Evolutionary conservation across 129 eudicot genomes (phyloP).

Genomic region (Dittrichia graveolens): DNA sequence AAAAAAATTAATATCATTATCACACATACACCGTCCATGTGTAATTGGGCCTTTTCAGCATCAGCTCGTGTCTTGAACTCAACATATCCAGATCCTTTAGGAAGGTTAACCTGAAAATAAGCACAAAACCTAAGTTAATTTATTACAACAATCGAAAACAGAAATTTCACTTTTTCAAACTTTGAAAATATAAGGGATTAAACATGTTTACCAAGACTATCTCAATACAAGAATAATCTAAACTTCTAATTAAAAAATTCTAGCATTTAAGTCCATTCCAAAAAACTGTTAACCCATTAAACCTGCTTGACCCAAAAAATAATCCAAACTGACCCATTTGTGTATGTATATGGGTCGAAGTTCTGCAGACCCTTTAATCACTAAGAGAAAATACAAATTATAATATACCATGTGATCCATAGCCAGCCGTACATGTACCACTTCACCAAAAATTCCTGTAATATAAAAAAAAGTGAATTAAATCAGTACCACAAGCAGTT

Average conservation of each 20-base stretch:
- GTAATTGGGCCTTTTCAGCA: conserved; percentile 79
- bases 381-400: background rate
- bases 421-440: conserved; percentile 69
- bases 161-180: too few relatives aligned
- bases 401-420: conserved; percentile 70
- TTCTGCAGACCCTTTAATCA: background rate
- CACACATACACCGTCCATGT: conserved; percentile 82
- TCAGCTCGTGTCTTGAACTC: conserved; percentile 77
- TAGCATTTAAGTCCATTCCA: too few relatives aligned
- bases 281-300: too few relatives aligned
- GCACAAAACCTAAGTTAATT: background rate
- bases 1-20: background rate
- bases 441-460: conserved; percentile 80
- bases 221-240: too few relatives aligned
- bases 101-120: conserved; percentile 68
- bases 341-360: background rate
- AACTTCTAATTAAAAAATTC: too few relatives aligned
- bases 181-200: too few relatives aligned
- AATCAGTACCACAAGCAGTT: background rate
- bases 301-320: background rate
- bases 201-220: too few relatives aligned
- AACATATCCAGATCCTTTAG: conserved; percentile 84
- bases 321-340: background rate
- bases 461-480: background rate
- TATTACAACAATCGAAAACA: background rate